A percentile compares a stretch with the other conserved stretches of the same genome.
These are phyloP conservation scores for Penicillium sp. DNA, from an alignment of 2,329 filamentous ascomycete species.

Conservation along the genomic window DNA sequence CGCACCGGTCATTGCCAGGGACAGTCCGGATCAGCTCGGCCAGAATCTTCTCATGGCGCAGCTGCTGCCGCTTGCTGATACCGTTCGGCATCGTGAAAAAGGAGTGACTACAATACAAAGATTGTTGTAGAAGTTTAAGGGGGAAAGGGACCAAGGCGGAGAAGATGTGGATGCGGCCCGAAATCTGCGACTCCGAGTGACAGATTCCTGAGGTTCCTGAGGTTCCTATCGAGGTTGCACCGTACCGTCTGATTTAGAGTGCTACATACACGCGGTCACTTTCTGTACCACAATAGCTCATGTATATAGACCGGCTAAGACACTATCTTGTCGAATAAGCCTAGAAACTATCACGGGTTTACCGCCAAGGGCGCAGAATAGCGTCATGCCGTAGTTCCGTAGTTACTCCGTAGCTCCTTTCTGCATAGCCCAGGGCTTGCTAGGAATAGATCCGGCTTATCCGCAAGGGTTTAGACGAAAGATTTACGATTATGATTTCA, in stretches of 20 bases:
- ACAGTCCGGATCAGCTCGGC: constrained; percentile 82
- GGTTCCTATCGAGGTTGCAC: background rate
- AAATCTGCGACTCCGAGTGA: constrained; percentile 6
- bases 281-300: background rate
- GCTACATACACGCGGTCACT: background rate
- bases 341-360: background rate
- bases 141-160: constrained; percentile 13
- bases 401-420: background rate
- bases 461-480: background rate
- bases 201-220: background rate
- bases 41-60: constrained; percentile 87
- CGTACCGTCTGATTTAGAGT: background rate
- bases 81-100: constrained; percentile 59
- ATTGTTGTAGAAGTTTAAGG: constrained; percentile 12
- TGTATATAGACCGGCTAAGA: background rate
- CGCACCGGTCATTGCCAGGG: constrained; percentile 87
- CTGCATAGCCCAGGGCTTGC: background rate
- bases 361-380: background rate
- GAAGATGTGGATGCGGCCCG: constrained; percentile 5
- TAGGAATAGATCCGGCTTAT: background rate
- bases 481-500: background rate
- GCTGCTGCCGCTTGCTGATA: constrained; percentile 93
- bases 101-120: constrained; percentile 20
- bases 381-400: background rate
- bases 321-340: background rate